Percentiles rank a stretch among this genome's conserved stretches.
phyloP scores from a whole-genome alignment of 2,329 filamentous ascomycete species.

The Fusarium tjaetaba region DNA sequence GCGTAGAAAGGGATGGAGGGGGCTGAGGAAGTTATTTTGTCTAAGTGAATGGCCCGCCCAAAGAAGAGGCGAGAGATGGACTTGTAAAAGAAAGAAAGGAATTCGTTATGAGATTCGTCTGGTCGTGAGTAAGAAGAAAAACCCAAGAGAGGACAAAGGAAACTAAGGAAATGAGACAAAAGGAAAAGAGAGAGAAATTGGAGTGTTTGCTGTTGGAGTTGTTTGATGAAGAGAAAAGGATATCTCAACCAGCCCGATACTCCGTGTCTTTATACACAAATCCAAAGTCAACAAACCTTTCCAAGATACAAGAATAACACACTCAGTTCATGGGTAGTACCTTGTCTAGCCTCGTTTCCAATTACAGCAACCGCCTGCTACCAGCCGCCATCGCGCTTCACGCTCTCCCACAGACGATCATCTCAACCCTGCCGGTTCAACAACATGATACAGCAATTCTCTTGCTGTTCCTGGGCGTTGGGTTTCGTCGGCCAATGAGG shows the following conservation, averaged over 20 bases:
- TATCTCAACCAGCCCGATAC: conserved; percentile 7
- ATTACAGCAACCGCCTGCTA: conserved; percentile 40
- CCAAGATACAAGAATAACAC: not conserved
- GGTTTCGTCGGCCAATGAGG: conserved; percentile 17
- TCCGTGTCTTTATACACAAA: conserved; percentile 41
- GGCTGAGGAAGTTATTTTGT: conserved; percentile 49
- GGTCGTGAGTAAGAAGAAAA: conserved; percentile 33
- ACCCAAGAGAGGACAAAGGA: conserved; percentile 42
- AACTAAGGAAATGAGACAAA: conserved; percentile 42
- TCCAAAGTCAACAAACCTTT: conserved; percentile 11
- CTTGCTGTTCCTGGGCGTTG: conserved; percentile 5
- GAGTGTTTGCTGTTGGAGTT: conserved; percentile 34
- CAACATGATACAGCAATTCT: conserved; percentile 19
- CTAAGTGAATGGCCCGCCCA: conserved; percentile 32
- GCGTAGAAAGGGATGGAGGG: conserved; percentile 53
- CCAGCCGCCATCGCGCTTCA: conserved; percentile 35
- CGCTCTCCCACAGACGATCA: conserved; percentile 1
- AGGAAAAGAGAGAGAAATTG: conserved; percentile 29
- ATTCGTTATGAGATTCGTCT: conserved; percentile 22
- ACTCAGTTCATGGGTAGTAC: not conserved
- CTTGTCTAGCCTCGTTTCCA: conserved; percentile 41
- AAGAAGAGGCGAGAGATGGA: conserved; percentile 31
- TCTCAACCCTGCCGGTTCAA: conserved; percentile 1
- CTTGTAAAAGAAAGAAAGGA: conserved; percentile 6
- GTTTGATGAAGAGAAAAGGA: conserved; percentile 37